Conservation (phyloP, 1,284 basidiomycete genomes). For the Sphagnurus paluster region DNA sequence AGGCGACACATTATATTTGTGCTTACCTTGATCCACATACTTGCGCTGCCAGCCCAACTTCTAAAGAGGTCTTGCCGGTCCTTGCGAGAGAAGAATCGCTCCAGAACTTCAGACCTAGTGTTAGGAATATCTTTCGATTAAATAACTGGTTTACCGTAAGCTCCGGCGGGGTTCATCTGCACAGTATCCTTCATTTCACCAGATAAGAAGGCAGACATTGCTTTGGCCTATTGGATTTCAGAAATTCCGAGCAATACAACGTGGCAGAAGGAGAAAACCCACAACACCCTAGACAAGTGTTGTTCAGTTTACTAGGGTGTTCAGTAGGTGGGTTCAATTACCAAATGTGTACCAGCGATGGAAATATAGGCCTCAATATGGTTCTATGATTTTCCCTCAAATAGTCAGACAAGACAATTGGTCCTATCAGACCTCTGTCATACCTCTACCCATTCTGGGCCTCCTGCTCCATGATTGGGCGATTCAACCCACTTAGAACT, state of each 20-base stretch:
- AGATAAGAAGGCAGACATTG: slow-evolving; percentile 94
- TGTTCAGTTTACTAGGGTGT: background rate
- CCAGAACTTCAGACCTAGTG: slow-evolving; percentile 51
- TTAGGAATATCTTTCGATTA: background rate
- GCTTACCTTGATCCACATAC: slow-evolving; percentile 86
- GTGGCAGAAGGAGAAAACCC: slow-evolving; percentile 27
- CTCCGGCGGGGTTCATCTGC: slow-evolving; percentile 84
- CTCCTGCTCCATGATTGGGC: slow-evolving; percentile 81
- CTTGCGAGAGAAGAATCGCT: slow-evolving; percentile 86
- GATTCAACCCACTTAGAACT: slow-evolving; percentile 98
- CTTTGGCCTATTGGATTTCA: slow-evolving; percentile 71
- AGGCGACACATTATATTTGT: background rate
- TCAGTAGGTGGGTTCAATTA: slow-evolving; percentile 31
- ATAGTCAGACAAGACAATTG: background rate
- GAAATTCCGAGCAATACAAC: slow-evolving; percentile 2
- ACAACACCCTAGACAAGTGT: slow-evolving; percentile 63
- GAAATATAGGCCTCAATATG: slow-evolving; percentile 82
- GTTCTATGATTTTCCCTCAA: slow-evolving; percentile 46
- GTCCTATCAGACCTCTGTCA: slow-evolving; percentile 15
- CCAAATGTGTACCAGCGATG: slow-evolving; percentile 87
- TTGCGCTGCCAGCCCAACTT: slow-evolving; percentile 93
- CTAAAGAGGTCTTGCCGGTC: slow-evolving; percentile 93
- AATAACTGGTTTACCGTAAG: slow-evolving; percentile 57
- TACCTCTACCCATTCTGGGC: slow-evolving; percentile 90
- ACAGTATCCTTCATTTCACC: slow-evolving; percentile 92